A percentile compares a stretch with the other conserved stretches of the same genome.
These are phyloP conservation scores for Sclerotinia subarctica DNA, from an alignment of 2,329 filamentous ascomycete genomes.

Conservation along the genomic window DNA sequence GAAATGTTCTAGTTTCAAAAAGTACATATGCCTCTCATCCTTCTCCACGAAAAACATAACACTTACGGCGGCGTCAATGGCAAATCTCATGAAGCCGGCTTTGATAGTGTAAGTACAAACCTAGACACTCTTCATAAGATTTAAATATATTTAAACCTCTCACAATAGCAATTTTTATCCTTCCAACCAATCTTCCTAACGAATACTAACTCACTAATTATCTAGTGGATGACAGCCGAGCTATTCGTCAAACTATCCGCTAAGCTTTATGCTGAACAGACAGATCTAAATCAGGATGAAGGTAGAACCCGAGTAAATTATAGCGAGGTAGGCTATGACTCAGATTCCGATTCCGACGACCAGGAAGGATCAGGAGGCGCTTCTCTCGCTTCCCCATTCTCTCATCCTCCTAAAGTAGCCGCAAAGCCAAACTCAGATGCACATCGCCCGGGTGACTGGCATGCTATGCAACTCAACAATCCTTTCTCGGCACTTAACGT, in stretches of 20 bases:
- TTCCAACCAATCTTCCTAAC: not conserved
- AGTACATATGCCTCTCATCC: slow-evolving; percentile 44
- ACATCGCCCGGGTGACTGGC: slow-evolving; percentile 16
- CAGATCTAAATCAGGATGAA: not conserved
- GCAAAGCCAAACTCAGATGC: not conserved
- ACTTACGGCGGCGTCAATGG: slow-evolving; percentile 29
- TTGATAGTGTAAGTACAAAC: slow-evolving; percentile 46
- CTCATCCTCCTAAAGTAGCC: not conserved
- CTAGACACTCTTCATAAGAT: no score
- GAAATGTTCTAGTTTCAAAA: slow-evolving; percentile 35
- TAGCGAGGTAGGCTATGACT: slow-evolving; percentile 4
- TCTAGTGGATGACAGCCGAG: slow-evolving; percentile 43
- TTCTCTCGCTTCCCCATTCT: not conserved
- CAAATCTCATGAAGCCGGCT: slow-evolving; percentile 55
- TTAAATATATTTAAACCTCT: no score
- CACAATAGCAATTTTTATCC: not conserved
- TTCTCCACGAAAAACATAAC: slow-evolving; percentile 39
- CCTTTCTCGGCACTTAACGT: not conserved
- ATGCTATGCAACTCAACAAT: slow-evolving; percentile 21
- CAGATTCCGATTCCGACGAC: slow-evolving; percentile 11
- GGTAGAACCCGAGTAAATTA: slow-evolving; percentile 12
- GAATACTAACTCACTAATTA: slow-evolving; percentile 28
- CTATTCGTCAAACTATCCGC: slow-evolving; percentile 41
- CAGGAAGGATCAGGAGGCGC: slow-evolving; percentile 20
- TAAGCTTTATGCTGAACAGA: slow-evolving; percentile 27